phyloP scores from a whole-genome alignment of 768 basidiomycete species.

The Tylopilus subfusipes region DNA sequence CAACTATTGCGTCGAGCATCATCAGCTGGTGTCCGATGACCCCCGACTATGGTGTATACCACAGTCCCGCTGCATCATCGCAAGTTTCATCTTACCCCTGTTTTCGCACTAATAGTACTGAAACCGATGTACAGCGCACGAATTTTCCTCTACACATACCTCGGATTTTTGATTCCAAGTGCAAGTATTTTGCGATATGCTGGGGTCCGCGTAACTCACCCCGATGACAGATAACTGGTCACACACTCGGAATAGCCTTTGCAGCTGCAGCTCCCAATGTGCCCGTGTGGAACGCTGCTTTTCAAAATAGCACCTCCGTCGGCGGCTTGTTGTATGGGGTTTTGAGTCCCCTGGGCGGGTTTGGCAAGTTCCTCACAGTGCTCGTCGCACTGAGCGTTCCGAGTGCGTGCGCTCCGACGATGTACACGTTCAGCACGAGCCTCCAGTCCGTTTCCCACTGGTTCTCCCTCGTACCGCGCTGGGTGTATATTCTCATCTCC shows the following conservation, averaged over 20 bases:
- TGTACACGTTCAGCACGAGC: constrained; percentile 53
- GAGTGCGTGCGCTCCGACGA: constrained; percentile 55
- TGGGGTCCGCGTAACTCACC: not conserved
- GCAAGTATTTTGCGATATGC: constrained; percentile 26
- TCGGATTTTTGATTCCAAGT: constrained; percentile 41
- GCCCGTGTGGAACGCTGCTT: constrained; percentile 39
- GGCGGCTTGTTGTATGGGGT: constrained; percentile 43
- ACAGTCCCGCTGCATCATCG: constrained; percentile 56
- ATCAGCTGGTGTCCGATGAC: constrained; percentile 44
- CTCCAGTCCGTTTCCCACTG: constrained; percentile 37
- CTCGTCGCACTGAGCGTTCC: constrained; percentile 52
- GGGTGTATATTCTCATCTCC: constrained; percentile 44
- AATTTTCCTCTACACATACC: constrained; percentile 45
- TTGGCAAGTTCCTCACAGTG: constrained; percentile 46
- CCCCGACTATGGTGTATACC: constrained; percentile 49
- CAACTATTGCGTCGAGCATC: constrained; percentile 42
- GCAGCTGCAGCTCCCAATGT: constrained; percentile 39
- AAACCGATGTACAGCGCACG: constrained; percentile 25
- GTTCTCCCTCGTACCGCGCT: constrained; percentile 41
- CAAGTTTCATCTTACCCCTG: constrained; percentile 26
- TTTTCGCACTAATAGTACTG: not conserved
- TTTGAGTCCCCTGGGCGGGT: constrained; percentile 38
- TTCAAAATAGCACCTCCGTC: constrained; percentile 40
- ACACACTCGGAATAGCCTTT: constrained; percentile 46
- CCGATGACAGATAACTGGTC: constrained; percentile 33